Base-by-base conservation (phyloP, 768 basidiomycete genomes). In the Omphalotus guepiniiformis region DNA sequence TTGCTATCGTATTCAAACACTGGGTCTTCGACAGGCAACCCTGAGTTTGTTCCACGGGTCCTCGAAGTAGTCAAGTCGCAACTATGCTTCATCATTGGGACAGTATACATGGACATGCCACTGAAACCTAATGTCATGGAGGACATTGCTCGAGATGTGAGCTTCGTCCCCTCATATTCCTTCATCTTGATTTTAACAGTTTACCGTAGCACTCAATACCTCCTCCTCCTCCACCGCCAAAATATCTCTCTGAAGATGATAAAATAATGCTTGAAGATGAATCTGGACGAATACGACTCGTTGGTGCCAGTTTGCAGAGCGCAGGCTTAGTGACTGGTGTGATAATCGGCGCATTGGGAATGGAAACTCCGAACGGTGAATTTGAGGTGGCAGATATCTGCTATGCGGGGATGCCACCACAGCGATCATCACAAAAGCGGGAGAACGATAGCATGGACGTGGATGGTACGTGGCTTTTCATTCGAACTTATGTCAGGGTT, bases 81-180 rank as follows among this genome's bases (percentile, higher is more conserved):
- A 57, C 70, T 95, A 46, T 96, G 93, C 64, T 97, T 86, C 64
- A 78, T 98, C 51, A 72, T 96, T 45, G 96, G 96, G 3, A 99
- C 96, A 0, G 84, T 97, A 5, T 99, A 97, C 64, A 86, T 98
- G 83, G 93, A 99, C 51, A 99, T 99, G 96, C 91, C 93, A 7
- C 73, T 98, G 42, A 99, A 99, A 60, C 95, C 95, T 0, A 98
- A 97, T 59, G 89, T 99, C n/a, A 76, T 99, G 52, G 88, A 93
- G 57, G 96, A 99, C 53, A 79, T 98, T 54, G 92, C 85, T 19
- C 78, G 89, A 63, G 93, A 99, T 57, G 96, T 97, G 59, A 55
- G 90, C 73, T 18, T 28, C 18, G 39, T 46, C 32, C 21, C 26
- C 38, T 25, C 34, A 34, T 18, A 35, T 32, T 39, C 41, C 49